These are phyloP conservation scores for Dryas integrifolia DNA, from an alignment of 331 rosid species.

Conservation along the genomic window DNA sequence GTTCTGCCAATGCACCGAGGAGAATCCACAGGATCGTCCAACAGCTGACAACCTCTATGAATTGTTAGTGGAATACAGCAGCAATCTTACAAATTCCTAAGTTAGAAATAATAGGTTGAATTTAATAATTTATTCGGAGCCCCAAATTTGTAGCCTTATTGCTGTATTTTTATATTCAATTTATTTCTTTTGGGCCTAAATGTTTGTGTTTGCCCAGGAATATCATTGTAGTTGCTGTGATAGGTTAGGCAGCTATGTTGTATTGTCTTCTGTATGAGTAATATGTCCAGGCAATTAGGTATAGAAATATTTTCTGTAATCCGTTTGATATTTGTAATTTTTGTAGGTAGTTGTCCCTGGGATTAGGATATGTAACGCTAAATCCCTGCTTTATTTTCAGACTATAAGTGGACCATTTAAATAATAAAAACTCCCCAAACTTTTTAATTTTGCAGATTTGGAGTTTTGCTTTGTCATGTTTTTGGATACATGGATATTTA, in stretches of 20 bases:
- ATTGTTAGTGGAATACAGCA: slow-evolving; percentile 43
- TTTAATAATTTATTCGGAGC: slow-evolving; percentile 14
- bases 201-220: too few species aligned
- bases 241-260: slow-evolving; percentile 23
- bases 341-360: slow-evolving; percentile 24
- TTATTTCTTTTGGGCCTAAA: not conserved
- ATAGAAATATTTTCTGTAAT: not conserved
- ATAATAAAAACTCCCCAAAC: slow-evolving; percentile 21
- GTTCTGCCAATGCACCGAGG: slow-evolving; percentile 63
- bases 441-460: slow-evolving; percentile 1
- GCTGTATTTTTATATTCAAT: slow-evolving; percentile 8
- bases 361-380: not conserved
- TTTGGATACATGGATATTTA: too few species aligned
- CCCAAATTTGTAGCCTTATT: slow-evolving; percentile 34
- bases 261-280: slow-evolving; percentile 7
- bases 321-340: slow-evolving; percentile 25
- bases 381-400: slow-evolving; percentile 19
- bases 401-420: slow-evolving; percentile 20
- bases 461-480: not conserved
- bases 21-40: slow-evolving; percentile 67
- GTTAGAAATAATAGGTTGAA: slow-evolving; percentile 36
- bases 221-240: slow-evolving; percentile 16
- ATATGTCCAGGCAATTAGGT: not conserved
- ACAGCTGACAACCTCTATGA: slow-evolving; percentile 66
- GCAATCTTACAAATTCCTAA: slow-evolving; percentile 31